Evolutionary conservation across 2,329 filamentous ascomycete species (phyloP).

Genomic region (Colletotrichum theobromicola): DNA sequence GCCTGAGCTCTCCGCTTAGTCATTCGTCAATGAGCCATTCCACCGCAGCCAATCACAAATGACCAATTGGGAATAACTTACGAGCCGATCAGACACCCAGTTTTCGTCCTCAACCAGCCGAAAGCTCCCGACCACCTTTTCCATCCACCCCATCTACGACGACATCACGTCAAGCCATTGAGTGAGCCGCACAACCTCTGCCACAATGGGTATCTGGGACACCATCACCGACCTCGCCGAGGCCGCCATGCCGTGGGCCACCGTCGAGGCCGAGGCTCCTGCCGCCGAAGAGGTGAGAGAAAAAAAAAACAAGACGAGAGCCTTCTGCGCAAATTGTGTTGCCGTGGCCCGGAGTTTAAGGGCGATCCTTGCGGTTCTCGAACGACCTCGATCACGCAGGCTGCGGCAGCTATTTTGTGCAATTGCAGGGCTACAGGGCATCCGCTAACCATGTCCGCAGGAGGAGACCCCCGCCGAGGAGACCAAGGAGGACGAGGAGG

Average conservation of each 20-base stretch:
- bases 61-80: slow-evolving; percentile 56
- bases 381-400: neutral
- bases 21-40: neutral
- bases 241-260: slow-evolving; percentile 69
- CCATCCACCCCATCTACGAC: slow-evolving; percentile 19
- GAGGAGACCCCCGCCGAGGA: slow-evolving; percentile 38
- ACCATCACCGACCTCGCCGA: slow-evolving; percentile 67
- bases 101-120: slow-evolving; percentile 29
- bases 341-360: neutral
- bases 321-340: slow-evolving; percentile 21
- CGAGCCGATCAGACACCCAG: slow-evolving; percentile 36
- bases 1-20: slow-evolving; percentile 1
- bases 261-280: slow-evolving; percentile 70
- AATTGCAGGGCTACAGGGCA: neutral
- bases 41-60: slow-evolving; percentile 48
- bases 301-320: neutral
- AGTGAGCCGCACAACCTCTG: slow-evolving; percentile 39
- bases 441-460: slow-evolving; percentile 23
- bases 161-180: slow-evolving; percentile 24
- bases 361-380: neutral
- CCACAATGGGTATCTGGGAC: slow-evolving; percentile 72
- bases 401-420: neutral
- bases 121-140: slow-evolving; percentile 46
- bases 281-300: slow-evolving; percentile 65
- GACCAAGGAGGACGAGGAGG: slow-evolving; percentile 49